Evolutionary conservation across 257 asterid genomes (phyloP), one percentile per base, ranked within the genome.

Genomic region (Nicotiana otophora): DNA sequence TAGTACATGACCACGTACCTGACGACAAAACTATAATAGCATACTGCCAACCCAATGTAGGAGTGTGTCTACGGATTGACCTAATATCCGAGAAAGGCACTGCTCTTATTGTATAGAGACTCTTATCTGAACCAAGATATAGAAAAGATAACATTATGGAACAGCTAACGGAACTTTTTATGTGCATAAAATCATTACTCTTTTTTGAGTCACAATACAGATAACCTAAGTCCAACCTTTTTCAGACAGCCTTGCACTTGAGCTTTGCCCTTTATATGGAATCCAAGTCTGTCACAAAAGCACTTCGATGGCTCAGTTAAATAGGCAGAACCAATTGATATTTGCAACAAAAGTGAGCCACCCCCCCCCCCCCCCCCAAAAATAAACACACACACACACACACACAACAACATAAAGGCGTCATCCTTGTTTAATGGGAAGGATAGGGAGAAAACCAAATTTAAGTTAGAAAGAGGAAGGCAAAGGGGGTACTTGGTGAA

Each of bases 261-360:
- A 93, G 83, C 87, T 89, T 82, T 92, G 98, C 65, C 98, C 99
- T 91, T 96, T 93, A 91, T 94, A 96, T 17, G 99, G 99, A 82
- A 92, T 92, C 99, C 99, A 96, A 46, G 99, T 94, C 99, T 96
- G 84, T 63, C 86, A 70, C 30, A 53, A 79, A 69, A 86, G 54
- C 10, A 81, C 76, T 68, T 81, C 19, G 74, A 75, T 10, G 34
- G 48, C 26, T 75, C 80, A 28, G 64, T 51, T 16, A 75, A 72
- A 26, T 75, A 51, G 61, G 17, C 80, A 75, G 80, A 75, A 28
- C 63, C 80, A 75, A 28, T 62, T 75, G 63, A 75, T 16, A 28
- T 16, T 51, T 51, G 63, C 63, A 26, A 51, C 64, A 51, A 26
- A 48, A 51, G 80, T 48, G 19, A 48, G 70, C 39, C 17, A 5